Evolutionary conservation across 2,329 filamentous ascomycete species (phyloP), one percentile per base, ranked within the genome.

Genomic region (Cladosporium sp.): DNA sequence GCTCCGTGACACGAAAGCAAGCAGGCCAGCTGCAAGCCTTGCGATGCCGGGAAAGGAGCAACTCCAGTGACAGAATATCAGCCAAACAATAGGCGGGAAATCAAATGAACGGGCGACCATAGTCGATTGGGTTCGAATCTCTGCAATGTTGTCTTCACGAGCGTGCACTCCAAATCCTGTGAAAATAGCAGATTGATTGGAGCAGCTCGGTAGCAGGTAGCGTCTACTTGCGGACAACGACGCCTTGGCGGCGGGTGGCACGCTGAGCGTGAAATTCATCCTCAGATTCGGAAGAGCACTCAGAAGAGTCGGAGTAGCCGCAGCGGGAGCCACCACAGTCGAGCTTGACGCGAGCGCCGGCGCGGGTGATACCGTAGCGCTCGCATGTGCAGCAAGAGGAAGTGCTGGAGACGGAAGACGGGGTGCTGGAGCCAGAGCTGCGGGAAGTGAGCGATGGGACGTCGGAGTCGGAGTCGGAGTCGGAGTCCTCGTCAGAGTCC

Each of bases 341-440:
- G 79, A 97, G 88, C 86, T 94, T 95, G 86, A 98, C 91, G 75
- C 93, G 89, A 80, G 96, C 91, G 76, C 93, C 74, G 79, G 90
- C 89, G 81, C 93, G 91, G 70, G 93, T 97, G 84, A 98, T 96
- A 73, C 93, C 94, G 83, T 95, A 97, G 82, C 93, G 91, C 80
- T 97, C 92, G 82, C 94, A 98, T 70, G 90, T 93, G 88, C 95
- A 98, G 78, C 85, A 86, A 75, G 79, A 78, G 66, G 74, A 79
- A 61, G 78, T 77, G 67, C 81, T 82, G 67, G 81, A 82, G 73
- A 88, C 84, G 62, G 81, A 83, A 18, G 80, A 82, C 23, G 83
- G 83, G 37, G 83, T 85, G 59, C 80, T 83, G 67, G 77, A 80
- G 80, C 85, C 85, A 69, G 90, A 90, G 68, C 89, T 91, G 84